Evolutionary conservation across 225 moss, liverwort and hornwort genomes (phyloP).

Genomic region (Straminergon stramineum): DNA sequence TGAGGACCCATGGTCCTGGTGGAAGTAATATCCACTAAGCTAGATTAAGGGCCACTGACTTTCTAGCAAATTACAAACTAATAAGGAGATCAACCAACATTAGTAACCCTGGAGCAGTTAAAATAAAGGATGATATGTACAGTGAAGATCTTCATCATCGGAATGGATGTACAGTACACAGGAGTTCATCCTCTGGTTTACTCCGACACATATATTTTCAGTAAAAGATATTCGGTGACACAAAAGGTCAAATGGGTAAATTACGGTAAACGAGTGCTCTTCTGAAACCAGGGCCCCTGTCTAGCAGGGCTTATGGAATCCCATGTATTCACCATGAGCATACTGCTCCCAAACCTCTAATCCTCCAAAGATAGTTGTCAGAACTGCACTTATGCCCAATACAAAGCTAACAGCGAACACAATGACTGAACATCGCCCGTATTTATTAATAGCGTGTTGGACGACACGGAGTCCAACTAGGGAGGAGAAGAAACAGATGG

Average conservation of each 20-base stretch:
- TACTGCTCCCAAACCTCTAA: conserved; percentile 50
- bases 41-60: neutral
- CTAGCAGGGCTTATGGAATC: conserved; percentile 66
- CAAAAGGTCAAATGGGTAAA: neutral
- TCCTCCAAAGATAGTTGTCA: conserved; percentile 58
- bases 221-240: neutral
- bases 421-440: conserved; percentile 62
- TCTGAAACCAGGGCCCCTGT: neutral
- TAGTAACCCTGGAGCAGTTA: neutral
- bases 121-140: neutral
- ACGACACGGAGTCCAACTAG: conserved; percentile 46
- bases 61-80: neutral
- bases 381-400: conserved; percentile 51
- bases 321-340: conserved; percentile 55
- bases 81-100: neutral
- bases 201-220: neutral
- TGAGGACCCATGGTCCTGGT: neutral
- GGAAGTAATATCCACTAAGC: neutral
- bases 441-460: conserved; percentile 44
- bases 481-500: conserved; percentile 46
- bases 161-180: neutral
- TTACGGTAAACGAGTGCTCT: neutral
- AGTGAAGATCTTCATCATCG: neutral
- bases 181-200: neutral
- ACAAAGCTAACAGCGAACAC: conserved; percentile 57